phyloP scores from a whole-genome alignment of 129 eudicot genomes.

The Logfia minima region DNA sequence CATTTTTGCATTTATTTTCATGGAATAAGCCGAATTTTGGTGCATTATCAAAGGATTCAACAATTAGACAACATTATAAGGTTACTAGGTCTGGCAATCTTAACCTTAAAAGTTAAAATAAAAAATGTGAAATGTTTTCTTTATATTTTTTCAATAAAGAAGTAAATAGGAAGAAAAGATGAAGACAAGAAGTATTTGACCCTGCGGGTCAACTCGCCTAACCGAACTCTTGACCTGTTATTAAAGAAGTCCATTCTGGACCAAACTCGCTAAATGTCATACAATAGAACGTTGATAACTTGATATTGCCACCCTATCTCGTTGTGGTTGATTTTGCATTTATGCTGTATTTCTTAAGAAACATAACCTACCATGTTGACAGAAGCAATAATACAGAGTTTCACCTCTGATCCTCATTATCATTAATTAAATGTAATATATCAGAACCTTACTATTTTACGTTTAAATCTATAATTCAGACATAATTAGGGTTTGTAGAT shows the following conservation, averaged over 20 bases:
- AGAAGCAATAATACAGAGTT: background rate
- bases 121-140: background rate
- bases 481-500: conserved; percentile 30
- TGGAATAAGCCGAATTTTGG: background rate
- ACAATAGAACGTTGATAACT: no score
- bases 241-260: no score
- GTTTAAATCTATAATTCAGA: conserved; percentile 38
- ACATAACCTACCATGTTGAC: no score
- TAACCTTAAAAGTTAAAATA: background rate
- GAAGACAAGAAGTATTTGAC: no score
- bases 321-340: no score
- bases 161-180: background rate
- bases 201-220: no score
- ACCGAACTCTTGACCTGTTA: no score
- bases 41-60: background rate
- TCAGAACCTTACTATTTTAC: background rate
- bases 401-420: background rate
- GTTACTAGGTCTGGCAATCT: background rate
- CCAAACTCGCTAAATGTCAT: no score
- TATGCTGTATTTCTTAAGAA: no score
- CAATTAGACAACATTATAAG: background rate
- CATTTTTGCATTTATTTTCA: background rate
- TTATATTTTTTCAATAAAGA: background rate
- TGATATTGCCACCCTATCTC: no score
- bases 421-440: background rate